Base-by-base conservation (phyloP, 257 asterid genomes). In the Anisodus tanguticus region DNA sequence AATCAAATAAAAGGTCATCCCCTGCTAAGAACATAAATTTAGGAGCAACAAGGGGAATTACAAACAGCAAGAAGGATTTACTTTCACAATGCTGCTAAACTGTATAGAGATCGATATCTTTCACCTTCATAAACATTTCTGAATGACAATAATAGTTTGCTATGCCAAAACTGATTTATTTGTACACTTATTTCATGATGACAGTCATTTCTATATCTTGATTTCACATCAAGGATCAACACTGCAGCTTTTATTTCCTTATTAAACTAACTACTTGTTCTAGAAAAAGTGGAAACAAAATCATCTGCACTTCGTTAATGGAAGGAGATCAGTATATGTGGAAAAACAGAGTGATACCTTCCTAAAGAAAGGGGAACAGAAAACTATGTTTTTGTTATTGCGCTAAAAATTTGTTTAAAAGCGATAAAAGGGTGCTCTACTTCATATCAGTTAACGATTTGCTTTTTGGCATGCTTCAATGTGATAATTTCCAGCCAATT, bases 211-310 rank as follows among this genome's bases (percentile, higher is more conserved):
- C 26, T 22, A 47, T 47, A 72, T 6, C 58, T 74, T 19, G 19
- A 13, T 49, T 72, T 74, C 60, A 47, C 60, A 74, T 47, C 60
- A 74, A 47, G 6, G 31, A 45, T 19, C 12, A 71, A 45, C 9
- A 19, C 60, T 10, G 43, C 60, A 74, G 12, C 11, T 47, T 72
- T 45, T 5, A 12, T 74, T 11, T 74, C 60, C 19, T 19, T 5
- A 19, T 5, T 5, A 19, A 19, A 74, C 19, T 47, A 47, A 47
- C 80, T 47, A 22, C 2, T 74, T 10, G 3, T 49, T 72, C 10
- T 74, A 74, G 60, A 49, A 47, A 19, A 47, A 22, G 10, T 74
- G 80, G 7, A 26, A 19, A 74, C 80, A 47, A 74, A 47, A 72
- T 9, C 57, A 45, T 71, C 9, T 45, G 79, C 79, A 45, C 9